Percentiles rank a stretch among this genome's conserved stretches.
Evolutionary conservation across 768 basidiomycete species (phyloP).

Genomic region (Coprinellus aureogranulatus): DNA sequence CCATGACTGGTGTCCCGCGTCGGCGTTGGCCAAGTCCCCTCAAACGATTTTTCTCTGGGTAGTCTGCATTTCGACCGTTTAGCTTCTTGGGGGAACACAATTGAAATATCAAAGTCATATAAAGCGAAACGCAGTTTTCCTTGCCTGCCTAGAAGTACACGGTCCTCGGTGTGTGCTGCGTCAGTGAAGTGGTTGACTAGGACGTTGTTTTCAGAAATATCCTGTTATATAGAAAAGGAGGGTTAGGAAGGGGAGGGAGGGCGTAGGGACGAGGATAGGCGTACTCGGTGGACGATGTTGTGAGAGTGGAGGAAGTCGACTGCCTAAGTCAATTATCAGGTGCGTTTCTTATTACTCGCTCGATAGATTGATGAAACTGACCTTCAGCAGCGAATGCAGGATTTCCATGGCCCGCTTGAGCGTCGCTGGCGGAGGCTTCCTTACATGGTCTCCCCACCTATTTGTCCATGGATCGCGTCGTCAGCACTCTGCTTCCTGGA

Average conservation of each 20-base stretch:
- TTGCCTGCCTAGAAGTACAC: neutral
- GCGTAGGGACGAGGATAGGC: no score
- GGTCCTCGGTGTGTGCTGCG: neutral
- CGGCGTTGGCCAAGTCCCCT: constrained; percentile 3
- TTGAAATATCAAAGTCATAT: neutral
- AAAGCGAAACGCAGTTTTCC: neutral
- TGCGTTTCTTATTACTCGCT: no score
- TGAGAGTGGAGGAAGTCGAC: no score
- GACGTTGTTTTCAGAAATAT: constrained; percentile 11
- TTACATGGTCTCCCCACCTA: no score
- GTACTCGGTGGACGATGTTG: no score
- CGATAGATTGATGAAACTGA: no score
- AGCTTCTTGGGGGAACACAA: neutral
- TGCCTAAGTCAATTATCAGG: no score
- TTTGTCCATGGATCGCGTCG: neutral
- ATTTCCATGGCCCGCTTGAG: no score
- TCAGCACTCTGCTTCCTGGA: neutral
- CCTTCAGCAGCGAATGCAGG: no score
- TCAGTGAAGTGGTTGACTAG: constrained; percentile 17
- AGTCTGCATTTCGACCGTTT: neutral
- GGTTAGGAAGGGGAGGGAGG: neutral
- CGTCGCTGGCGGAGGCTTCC: no score
- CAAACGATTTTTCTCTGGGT: neutral
- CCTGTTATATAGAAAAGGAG: neutral
- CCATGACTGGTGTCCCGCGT: constrained; percentile 19